These are phyloP conservation scores for Cenchrus purpureus DNA, from an alignment of 176 grass and related monocot species.

Conservation along the genomic window DNA sequence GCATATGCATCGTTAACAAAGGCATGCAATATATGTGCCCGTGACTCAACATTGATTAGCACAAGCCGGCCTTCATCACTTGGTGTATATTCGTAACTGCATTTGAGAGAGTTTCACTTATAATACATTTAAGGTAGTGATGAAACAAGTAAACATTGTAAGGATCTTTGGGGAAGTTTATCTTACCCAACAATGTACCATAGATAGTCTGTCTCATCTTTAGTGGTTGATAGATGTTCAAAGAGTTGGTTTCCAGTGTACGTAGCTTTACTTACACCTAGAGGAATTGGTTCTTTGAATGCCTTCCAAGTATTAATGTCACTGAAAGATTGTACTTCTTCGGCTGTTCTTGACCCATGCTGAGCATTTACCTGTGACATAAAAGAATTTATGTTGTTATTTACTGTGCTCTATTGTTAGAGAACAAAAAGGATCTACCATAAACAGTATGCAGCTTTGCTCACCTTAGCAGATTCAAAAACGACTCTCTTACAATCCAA, in stretches of 20 bases:
- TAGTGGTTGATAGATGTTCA: conserved; percentile 82
- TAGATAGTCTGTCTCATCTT: conserved; percentile 96
- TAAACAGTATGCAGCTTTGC: not conserved
- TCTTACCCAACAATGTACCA: conserved; percentile 83
- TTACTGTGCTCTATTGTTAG: not conserved
- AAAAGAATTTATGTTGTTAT: not conserved
- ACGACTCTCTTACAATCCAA: conserved; percentile 61
- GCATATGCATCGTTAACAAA: conserved; percentile 71
- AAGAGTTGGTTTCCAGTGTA: conserved; percentile 54
- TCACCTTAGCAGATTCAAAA: conserved; percentile 83
- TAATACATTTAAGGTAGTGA: conserved; percentile 1
- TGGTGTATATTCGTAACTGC: conserved; percentile 66
- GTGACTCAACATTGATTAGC: conserved; percentile 70
- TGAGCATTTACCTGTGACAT: conserved; percentile 67
- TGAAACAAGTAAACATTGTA: conserved; percentile 8
- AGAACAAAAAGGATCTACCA: not conserved
- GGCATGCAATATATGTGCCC: conserved; percentile 83
- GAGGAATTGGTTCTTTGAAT: conserved; percentile 61
- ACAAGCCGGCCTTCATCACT: conserved; percentile 32
- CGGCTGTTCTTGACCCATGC: conserved; percentile 55
- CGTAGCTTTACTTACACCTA: conserved; percentile 29
- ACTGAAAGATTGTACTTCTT: conserved; percentile 52
- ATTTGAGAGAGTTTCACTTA: conserved; percentile 48
- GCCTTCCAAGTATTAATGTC: conserved; percentile 56
- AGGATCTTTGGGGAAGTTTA: not conserved